phyloP scores from a whole-genome alignment of 345 rosid species.

The Durio zibethinus region DNA sequence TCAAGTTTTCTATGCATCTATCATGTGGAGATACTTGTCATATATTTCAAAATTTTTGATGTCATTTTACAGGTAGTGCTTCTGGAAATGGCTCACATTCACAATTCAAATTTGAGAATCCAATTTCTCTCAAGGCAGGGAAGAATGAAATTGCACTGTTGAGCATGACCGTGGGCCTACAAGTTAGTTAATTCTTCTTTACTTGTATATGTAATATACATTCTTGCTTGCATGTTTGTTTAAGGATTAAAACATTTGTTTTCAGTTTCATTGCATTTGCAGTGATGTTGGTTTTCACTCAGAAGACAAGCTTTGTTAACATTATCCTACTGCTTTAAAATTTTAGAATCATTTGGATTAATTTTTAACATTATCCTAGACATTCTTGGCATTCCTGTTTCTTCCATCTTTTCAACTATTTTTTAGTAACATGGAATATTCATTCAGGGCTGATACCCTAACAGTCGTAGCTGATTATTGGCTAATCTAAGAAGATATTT shows the following conservation, averaged over 20 bases:
- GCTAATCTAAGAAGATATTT: background rate
- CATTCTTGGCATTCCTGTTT: background rate
- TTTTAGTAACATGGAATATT: background rate
- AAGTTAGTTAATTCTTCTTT: constrained; percentile 43
- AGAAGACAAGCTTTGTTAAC: background rate
- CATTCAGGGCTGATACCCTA: background rate
- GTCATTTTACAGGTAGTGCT: constrained; percentile 53
- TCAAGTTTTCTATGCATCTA: background rate
- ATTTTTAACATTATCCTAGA: background rate
- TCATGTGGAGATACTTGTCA: background rate
- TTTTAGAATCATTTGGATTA: background rate
- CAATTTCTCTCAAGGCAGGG: constrained; percentile 69
- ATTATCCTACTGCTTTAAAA: background rate
- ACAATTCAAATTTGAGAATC: constrained; percentile 51
- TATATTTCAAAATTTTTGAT: background rate
- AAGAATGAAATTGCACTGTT: constrained; percentile 71
- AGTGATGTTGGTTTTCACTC: background rate
- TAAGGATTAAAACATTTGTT: constrained; percentile 2
- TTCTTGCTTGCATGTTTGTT: constrained; percentile 1
- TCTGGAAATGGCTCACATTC: constrained; percentile 71
- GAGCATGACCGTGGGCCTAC: constrained; percentile 87
- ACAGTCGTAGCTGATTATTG: background rate
- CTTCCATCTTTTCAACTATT: background rate
- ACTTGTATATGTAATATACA: background rate
- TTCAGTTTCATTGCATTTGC: background rate